Conservation (phyloP, 768 basidiomycete species). For the Tulasnella calospora region DNA sequence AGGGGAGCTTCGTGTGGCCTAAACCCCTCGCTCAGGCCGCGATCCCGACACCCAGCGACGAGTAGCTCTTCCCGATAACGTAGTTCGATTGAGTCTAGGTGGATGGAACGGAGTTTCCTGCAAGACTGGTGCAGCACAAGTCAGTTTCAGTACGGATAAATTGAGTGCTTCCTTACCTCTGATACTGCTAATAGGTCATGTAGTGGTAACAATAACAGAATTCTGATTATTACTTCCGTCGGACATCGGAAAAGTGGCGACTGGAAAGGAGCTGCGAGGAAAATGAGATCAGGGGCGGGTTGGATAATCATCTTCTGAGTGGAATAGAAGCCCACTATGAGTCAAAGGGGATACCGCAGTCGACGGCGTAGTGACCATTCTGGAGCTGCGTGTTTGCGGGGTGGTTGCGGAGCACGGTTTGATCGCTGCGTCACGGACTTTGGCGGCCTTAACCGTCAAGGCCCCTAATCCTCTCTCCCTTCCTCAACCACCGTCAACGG, state of each 20-base stretch:
- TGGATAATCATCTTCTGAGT: background rate
- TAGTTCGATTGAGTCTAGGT: background rate
- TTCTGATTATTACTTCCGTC: slow-evolving; percentile 11
- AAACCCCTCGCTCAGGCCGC: background rate
- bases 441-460: background rate
- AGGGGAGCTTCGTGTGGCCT: background rate
- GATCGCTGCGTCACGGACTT: background rate
- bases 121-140: background rate
- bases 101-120: background rate
- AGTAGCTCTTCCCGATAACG: slow-evolving; percentile 2
- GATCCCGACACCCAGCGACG: background rate
- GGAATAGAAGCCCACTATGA: background rate
- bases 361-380: background rate
- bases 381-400: slow-evolving; percentile 5
- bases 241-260: background rate
- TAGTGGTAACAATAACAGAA: background rate
- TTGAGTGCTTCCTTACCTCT: background rate
- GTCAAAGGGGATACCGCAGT: background rate
- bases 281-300: background rate
- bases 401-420: slow-evolving; percentile 3
- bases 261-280: background rate
- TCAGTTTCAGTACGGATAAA: background rate
- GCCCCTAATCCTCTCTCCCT: background rate
- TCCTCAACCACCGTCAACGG: background rate
- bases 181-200: background rate